Base-by-base conservation (phyloP, 2,329 filamentous ascomycete genomes). In the Cytospora mali region DNA sequence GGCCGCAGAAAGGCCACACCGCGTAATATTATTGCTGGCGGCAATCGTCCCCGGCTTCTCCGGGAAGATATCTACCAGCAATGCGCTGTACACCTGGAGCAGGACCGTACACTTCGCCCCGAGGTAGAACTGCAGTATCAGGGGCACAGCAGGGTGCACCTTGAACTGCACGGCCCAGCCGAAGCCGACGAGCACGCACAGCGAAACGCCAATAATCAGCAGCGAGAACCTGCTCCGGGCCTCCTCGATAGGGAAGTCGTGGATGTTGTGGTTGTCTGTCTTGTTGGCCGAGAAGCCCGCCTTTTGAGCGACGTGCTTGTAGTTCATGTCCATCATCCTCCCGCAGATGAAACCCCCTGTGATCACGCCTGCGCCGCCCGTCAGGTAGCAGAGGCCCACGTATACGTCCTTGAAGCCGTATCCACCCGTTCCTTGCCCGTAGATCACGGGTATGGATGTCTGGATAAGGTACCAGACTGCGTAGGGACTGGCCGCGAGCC, bases 311-410 rank as follows among this genome's bases (percentile, higher is more conserved):
- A 87, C 81, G 46, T 87, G 82, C 7, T 84, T 79, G 71, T 89
- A 93, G 70, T 91, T 92, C 78, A 84, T 85, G 72, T 83, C 80
- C 62, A 81, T 73, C 10, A 82, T 69, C 60, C 78, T 78, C 3
- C 89, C 87, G 54, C 81, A 80, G 18, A 74, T 71, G 46, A 83
- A 68, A 10, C 79, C 77, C 3, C 79, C 75, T 23, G 78, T 64
- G 13, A 76, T 78, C 42, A 77, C 80, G 4, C 79, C 79, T 11
- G 75, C 68, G 1, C 80, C 80, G 46, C 81, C 77, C 1, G 80
- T 78, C 6, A 83, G 73, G 67, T 79, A 83, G 62, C 80, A 80
- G 2, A 82, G 71, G 6, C 80, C 80, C 7, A 81, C 75, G 58
- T 78, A 71, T 13, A 83, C 69, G 27, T 80, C 76, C 62, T 77